Percentiles rank a stretch among this genome's conserved stretches.
phyloP scores from a whole-genome alignment of 2,329 filamentous ascomycete species.

The Gnomoniopsis smithogilvyi region DNA sequence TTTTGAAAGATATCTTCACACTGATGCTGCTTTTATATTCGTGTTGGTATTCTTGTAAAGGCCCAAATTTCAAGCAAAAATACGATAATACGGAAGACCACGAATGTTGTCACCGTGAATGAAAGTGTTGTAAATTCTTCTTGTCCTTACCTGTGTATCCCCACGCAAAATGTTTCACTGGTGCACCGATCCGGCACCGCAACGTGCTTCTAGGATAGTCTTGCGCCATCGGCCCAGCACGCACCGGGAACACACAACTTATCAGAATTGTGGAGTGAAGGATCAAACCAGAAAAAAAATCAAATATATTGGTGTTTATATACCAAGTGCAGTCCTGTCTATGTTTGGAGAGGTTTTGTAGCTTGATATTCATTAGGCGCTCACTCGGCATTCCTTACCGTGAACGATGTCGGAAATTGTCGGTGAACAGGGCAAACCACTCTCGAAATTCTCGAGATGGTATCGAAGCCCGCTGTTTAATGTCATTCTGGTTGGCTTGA shows the following conservation, averaged over 20 bases:
- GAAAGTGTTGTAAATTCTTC: too few relatives aligned
- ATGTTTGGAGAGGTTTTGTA: too few relatives aligned
- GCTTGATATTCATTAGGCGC: too few relatives aligned
- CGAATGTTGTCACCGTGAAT: too few relatives aligned
- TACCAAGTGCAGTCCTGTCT: background rate
- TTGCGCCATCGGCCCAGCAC: background rate
- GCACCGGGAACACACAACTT: background rate
- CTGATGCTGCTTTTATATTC: too few relatives aligned
- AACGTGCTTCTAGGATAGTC: background rate
- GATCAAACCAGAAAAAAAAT: background rate
- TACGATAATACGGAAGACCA: too few relatives aligned
- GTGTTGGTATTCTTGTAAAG: too few relatives aligned
- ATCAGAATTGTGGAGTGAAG: background rate
- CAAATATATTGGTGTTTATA: background rate
- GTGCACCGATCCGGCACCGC: background rate
- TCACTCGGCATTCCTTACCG: too few relatives aligned
- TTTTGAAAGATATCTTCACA: too few relatives aligned
- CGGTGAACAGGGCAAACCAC: constrained; percentile 8
- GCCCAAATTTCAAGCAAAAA: too few relatives aligned
- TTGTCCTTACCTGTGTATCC: too few relatives aligned
- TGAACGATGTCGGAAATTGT: background rate
- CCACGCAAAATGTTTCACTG: background rate
- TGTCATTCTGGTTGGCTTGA: constrained; percentile 40
- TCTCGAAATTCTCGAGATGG: constrained; percentile 30
- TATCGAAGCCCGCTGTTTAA: constrained; percentile 45